Percentiles rank a stretch among this genome's conserved stretches.
These are phyloP conservation scores for Bisporella sp. DNA, from an alignment of 2,329 filamentous ascomycete genomes.

Conservation along the genomic window DNA sequence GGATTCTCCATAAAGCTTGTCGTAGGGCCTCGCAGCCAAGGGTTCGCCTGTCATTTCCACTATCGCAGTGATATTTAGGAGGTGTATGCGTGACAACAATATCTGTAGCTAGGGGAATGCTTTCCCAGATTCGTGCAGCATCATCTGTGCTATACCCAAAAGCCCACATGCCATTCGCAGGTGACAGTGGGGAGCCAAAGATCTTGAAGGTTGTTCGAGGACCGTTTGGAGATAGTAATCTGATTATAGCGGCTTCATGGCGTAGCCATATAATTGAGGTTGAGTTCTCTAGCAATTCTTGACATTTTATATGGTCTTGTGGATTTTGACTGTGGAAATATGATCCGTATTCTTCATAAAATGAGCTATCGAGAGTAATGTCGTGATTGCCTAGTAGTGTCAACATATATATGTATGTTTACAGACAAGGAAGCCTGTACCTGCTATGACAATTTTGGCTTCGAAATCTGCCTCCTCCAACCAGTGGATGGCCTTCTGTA, in stretches of 20 bases:
- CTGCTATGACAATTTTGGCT: slow-evolving; percentile 63
- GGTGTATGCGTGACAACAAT: slow-evolving; percentile 68
- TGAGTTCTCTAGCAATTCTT: slow-evolving; percentile 36
- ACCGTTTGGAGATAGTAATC: slow-evolving; percentile 45
- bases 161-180: slow-evolving; percentile 51
- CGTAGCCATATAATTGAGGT: slow-evolving; percentile 56
- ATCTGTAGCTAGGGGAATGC: slow-evolving; percentile 54
- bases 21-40: slow-evolving; percentile 56
- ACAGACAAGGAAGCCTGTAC: slow-evolving; percentile 31
- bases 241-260: slow-evolving; percentile 48
- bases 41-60: slow-evolving; percentile 30
- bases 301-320: slow-evolving; percentile 47
- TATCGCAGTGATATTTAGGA: slow-evolving; percentile 52
- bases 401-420: slow-evolving; percentile 5
- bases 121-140: slow-evolving; percentile 46
- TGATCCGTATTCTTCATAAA: slow-evolving; percentile 46
- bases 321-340: slow-evolving; percentile 49
- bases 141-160: slow-evolving; percentile 50
- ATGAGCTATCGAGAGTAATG: slow-evolving; percentile 59
- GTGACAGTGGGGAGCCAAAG: slow-evolving; percentile 66
- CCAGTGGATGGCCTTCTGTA: slow-evolving; percentile 59
- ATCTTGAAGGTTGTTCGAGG: slow-evolving; percentile 56
- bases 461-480: slow-evolving; percentile 61
- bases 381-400: slow-evolving; percentile 62
- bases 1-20: slow-evolving; percentile 49